phyloP scores from a whole-genome alignment of 2,329 filamentous ascomycete genomes.

The Colletotrichum plurivorum region DNA sequence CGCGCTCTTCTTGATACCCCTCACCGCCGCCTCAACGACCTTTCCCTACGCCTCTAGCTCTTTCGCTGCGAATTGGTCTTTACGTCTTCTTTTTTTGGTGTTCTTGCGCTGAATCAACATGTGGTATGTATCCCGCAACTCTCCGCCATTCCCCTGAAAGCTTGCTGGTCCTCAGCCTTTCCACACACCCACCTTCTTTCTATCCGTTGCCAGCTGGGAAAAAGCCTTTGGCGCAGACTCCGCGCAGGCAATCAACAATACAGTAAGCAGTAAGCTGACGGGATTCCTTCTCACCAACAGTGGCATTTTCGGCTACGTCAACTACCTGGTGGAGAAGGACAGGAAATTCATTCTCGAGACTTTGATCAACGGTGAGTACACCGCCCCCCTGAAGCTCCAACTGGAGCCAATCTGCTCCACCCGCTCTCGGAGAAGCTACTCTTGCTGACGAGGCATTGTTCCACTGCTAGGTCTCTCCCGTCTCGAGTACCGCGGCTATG shows the following conservation, averaged over 20 bases:
- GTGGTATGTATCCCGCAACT: slow-evolving; percentile 43
- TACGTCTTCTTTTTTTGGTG: slow-evolving; percentile 29
- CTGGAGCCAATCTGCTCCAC: slow-evolving; percentile 29
- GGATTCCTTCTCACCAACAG: slow-evolving; percentile 57
- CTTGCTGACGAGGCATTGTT: slow-evolving; percentile 47
- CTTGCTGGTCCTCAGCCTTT: slow-evolving; percentile 25
- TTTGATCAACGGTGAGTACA: slow-evolving; percentile 87
- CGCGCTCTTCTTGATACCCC: slow-evolving; percentile 41
- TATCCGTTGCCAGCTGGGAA: slow-evolving; percentile 16
- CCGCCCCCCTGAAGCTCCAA: slow-evolving; percentile 40
- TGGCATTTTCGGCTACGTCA: slow-evolving; percentile 99
- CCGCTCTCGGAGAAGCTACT: slow-evolving; percentile 5
- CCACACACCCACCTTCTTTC: slow-evolving; percentile 8
- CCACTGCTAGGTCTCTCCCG: slow-evolving; percentile 81
- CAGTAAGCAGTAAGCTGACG: slow-evolving; percentile 43
- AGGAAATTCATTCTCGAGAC: slow-evolving; percentile 96
- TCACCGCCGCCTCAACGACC: slow-evolving; percentile 19
- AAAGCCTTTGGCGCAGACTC: neutral
- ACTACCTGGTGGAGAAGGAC: slow-evolving; percentile 99
- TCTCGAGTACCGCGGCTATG: slow-evolving; percentile 98
- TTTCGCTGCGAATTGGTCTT: slow-evolving; percentile 36
- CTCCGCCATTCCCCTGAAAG: slow-evolving; percentile 24
- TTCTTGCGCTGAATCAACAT: slow-evolving; percentile 42
- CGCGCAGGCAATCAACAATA: slow-evolving; percentile 20
- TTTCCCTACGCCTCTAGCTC: neutral